A percentile compares a stretch with the other conserved stretches of the same genome.
phyloP scores from a whole-genome alignment of 2,329 filamentous ascomycete species.

The Aciculosporium take region DNA sequence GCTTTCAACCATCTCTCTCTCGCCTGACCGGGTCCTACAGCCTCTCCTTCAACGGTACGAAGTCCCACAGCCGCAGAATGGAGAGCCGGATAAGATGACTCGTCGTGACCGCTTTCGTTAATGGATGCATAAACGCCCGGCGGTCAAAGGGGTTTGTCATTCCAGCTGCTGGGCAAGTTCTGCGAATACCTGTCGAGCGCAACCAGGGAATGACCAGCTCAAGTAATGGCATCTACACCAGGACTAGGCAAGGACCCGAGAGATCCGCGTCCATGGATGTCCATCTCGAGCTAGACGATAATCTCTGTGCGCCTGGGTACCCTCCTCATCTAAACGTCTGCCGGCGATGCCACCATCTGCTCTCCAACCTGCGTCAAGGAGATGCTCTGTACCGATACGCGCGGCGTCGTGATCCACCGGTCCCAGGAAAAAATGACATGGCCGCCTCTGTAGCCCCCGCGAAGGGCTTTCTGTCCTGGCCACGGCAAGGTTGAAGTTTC shows the following conservation, averaged over 20 bases:
- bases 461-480: slow-evolving; percentile 23
- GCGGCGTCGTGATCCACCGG: slow-evolving; percentile 39
- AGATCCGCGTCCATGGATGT: slow-evolving; percentile 25
- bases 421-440: slow-evolving; percentile 37
- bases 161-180: slow-evolving; percentile 15
- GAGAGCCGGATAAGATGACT: slow-evolving; percentile 34
- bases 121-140: slow-evolving; percentile 32
- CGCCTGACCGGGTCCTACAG: slow-evolving; percentile 18
- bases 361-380: slow-evolving; percentile 36
- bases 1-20: slow-evolving; percentile 22
- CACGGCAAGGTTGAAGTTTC: slow-evolving; percentile 26
- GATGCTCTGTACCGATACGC: slow-evolving; percentile 35
- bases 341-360: slow-evolving; percentile 36
- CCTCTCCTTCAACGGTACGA: slow-evolving; percentile 32
- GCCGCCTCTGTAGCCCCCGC: too few species aligned
- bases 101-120: slow-evolving; percentile 36
- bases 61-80: slow-evolving; percentile 35
- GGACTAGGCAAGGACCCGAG: slow-evolving; percentile 29
- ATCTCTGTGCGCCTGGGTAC: slow-evolving; percentile 34
- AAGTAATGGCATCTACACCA: slow-evolving; percentile 35
- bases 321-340: slow-evolving; percentile 30
- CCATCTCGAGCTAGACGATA: slow-evolving; percentile 32
- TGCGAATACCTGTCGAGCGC: slow-evolving; percentile 28
- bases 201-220: slow-evolving; percentile 31
- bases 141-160: slow-evolving; percentile 20